Conservation (phyloP, 257 asterid genomes). For the Echium plantagineum region DNA sequence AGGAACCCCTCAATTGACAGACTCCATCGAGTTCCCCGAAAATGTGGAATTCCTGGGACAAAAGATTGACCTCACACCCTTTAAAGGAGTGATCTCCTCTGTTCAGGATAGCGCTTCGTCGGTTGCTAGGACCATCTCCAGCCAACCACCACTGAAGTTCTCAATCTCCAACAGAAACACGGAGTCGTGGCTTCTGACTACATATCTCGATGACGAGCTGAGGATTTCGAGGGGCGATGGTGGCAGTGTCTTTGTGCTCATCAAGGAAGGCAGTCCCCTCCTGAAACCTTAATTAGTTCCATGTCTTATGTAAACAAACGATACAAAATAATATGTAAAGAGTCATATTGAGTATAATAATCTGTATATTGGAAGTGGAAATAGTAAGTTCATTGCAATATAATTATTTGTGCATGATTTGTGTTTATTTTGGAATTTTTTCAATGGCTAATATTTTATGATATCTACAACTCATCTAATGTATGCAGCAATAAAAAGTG, state of each 20-base stretch:
- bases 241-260: constrained; percentile 70
- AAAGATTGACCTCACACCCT: constrained; percentile 69
- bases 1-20: constrained; percentile 90
- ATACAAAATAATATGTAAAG: no score
- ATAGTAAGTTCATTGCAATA: no score
- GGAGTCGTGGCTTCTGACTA: constrained; percentile 87
- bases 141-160: constrained; percentile 73
- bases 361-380: no score
- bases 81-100: constrained; percentile 62
- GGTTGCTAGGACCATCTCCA: constrained; percentile 65
- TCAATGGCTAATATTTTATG: no score
- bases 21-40: constrained; percentile 70
- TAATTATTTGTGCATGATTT: no score
- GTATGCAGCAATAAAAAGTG: no score
- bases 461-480: no score
- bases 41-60: constrained; percentile 67
- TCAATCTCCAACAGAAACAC: constrained; percentile 41
- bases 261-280: constrained; percentile 69
- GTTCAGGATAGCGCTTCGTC: constrained; percentile 81
- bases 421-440: no score
- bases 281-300: constrained; percentile 21
- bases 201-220: constrained; percentile 76
- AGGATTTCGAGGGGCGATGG: constrained; percentile 86
- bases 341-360: no score
- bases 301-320: not conserved